Evolutionary conservation across 768 basidiomycete species (phyloP).

Genomic region (Hygrocybe punicea): DNA sequence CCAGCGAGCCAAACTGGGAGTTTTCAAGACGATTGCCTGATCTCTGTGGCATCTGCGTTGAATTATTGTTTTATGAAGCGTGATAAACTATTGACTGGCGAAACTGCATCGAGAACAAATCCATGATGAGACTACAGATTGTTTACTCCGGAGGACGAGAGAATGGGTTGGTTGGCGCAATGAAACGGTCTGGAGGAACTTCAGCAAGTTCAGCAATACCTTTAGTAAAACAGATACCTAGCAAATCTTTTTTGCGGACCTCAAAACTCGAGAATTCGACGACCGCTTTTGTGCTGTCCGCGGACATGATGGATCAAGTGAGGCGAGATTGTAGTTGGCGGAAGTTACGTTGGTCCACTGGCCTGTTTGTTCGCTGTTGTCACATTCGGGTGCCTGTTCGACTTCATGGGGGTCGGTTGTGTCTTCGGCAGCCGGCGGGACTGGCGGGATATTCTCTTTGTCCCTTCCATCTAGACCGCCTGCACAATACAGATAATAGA

Average conservation of each 20-base stretch:
- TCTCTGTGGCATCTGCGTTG: too few relatives aligned
- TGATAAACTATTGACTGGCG: too few relatives aligned
- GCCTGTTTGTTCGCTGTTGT: not conserved
- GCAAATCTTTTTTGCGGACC: not conserved
- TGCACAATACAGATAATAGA: not conserved
- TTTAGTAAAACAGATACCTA: too few relatives aligned
- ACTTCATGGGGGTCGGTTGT: not conserved
- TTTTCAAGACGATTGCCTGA: not conserved
- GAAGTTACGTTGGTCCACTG: too few relatives aligned
- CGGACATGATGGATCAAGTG: not conserved
- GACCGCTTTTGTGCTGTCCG: not conserved
- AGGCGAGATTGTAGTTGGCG: not conserved
- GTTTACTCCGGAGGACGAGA: too few relatives aligned
- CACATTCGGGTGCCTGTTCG: not conserved
- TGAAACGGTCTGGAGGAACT: too few relatives aligned
- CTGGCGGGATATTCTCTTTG: not conserved
- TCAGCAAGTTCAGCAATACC: too few relatives aligned
- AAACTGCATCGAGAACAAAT: too few relatives aligned
- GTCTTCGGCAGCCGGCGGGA: too few relatives aligned
- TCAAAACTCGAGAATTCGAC: not conserved
- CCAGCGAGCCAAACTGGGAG: conserved; percentile 23
- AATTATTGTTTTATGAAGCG: too few relatives aligned
- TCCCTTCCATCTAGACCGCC: not conserved
- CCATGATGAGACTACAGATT: too few relatives aligned
- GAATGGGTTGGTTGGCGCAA: too few relatives aligned